These are phyloP conservation scores for Austropuccinia psidii DNA, from an alignment of 1,284 basidiomycete genomes.

Conservation along the genomic window DNA sequence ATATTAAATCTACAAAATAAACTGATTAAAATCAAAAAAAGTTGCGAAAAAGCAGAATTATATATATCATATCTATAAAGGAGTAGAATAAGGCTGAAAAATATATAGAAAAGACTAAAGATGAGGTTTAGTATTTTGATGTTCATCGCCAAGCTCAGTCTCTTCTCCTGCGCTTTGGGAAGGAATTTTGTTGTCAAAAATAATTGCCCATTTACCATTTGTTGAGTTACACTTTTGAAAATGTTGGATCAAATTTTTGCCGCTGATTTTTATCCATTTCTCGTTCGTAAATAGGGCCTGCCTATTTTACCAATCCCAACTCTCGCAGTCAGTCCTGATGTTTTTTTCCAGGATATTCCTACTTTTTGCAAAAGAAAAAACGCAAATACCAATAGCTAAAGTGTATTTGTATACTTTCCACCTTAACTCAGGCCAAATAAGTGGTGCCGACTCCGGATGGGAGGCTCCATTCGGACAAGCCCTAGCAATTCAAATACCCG, in stretches of 20 bases:
- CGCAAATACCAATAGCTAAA: no score
- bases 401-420: background rate
- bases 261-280: background rate
- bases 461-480: background rate
- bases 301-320: conserved; percentile 32
- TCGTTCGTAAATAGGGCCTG: conserved; percentile 12
- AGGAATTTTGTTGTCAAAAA: conserved; percentile 13
- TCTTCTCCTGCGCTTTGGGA: no score
- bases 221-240: background rate
- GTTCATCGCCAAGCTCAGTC: no score
- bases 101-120: no score
- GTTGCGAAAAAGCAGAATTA: no score
- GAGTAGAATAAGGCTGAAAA: no score
- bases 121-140: no score
- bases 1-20: no score
- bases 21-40: no score
- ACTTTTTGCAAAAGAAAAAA: background rate
- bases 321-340: conserved; percentile 25
- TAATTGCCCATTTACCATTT: conserved; percentile 30
- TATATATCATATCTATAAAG: no score
- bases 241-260: background rate
- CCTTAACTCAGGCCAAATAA: background rate
- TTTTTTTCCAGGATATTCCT: background rate
- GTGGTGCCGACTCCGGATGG: conserved; percentile 25
- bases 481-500: conserved; percentile 28